Evolutionary conservation across 345 rosid genomes (phyloP), one percentile per base, ranked within the genome.

Genomic region (Lumnitzera racemosa): DNA sequence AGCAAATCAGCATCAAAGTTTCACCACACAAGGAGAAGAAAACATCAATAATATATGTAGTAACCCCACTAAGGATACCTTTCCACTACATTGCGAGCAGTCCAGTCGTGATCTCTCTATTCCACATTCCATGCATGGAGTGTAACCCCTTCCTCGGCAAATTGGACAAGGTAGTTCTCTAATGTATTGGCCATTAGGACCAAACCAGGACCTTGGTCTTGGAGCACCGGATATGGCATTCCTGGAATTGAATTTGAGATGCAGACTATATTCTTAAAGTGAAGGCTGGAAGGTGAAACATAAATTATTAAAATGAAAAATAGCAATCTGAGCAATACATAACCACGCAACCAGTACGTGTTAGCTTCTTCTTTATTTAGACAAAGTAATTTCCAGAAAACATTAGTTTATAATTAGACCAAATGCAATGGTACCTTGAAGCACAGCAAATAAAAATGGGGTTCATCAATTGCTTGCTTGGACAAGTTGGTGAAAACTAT

Each of bases 101-200:
- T 89, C 91, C 48, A 70, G 59, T 61, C 85, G 68, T 2, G 83
- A 76, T 57, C 96, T 80, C 74, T 92, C 94, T 46, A 87, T 85
- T 16, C 96, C 94, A 6, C 98, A 92, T 54, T 81, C 85, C 7
- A 88, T 62, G 70, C 98, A 92, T 12, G 89, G 89, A 57, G 94
- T 81, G 66, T 92, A 92, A 56, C 96, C 98, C 75, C 96, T 82
- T 13, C 96, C 98, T 55, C 98, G 81, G 64, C 96, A 92, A 71
- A 82, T 84, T 0, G 96, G 96, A 72, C 96, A 89, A 2, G 96
- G 98, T 56, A 92, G 90, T 83, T 92, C 98, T 70, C 82, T 78
- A 58, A 85, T 92, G 70, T 89, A 87, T 70, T 85, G 98, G 50
- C 96, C 96, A 66, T 70, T 89, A 3, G 98, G 96, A 75, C 98